Evolutionary conservation across 2,329 filamentous ascomycete genomes (phyloP).

Genomic region (Neonectria faginata): DNA sequence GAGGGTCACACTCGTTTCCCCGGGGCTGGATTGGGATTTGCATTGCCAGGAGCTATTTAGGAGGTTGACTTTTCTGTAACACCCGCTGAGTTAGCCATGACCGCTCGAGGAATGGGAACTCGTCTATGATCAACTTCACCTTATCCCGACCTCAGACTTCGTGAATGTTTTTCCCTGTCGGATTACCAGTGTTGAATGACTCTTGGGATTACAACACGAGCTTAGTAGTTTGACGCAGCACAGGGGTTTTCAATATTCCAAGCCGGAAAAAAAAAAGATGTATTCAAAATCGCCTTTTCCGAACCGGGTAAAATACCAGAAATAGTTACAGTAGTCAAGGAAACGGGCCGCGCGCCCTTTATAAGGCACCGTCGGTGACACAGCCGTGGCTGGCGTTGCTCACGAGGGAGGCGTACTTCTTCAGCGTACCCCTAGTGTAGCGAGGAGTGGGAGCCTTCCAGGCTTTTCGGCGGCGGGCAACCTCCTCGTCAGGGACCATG

Average conservation of each 20-base stretch:
- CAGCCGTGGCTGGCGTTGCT: conserved; percentile 70
- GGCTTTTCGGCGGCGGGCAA: conserved; percentile 65
- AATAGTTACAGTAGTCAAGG: conserved; percentile 39
- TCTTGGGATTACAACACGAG: not conserved
- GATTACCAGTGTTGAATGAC: not conserved
- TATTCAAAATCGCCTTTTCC: conserved; percentile 47
- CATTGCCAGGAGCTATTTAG: conserved; percentile 43
- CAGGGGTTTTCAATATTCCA: conserved; percentile 13
- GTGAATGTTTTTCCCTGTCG: not conserved
- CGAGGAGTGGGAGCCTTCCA: conserved; percentile 73
- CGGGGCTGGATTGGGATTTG: conserved; percentile 29
- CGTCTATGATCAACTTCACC: conserved; percentile 1
- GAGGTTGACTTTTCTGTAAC: conserved; percentile 29
- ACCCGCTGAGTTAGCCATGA: conserved; percentile 29
- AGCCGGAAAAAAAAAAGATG: conserved; percentile 34
- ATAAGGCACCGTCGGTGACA: conserved; percentile 62
- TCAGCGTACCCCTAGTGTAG: conserved; percentile 73
- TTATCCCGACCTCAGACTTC: not conserved
- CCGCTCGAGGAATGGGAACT: conserved; percentile 19
- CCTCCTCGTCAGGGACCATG: conserved; percentile 73
- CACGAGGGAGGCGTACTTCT: conserved; percentile 74
- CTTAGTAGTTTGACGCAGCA: not conserved
- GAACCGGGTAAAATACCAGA: conserved; percentile 38
- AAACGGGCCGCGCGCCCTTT: conserved; percentile 27
- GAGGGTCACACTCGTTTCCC: conserved; percentile 12